Percentiles rank a stretch among this genome's conserved stretches.
These are phyloP conservation scores for Thermothielavioides terrestris DNA, from an alignment of 495 filamentous ascomycete genomes.

Conservation along the genomic window DNA sequence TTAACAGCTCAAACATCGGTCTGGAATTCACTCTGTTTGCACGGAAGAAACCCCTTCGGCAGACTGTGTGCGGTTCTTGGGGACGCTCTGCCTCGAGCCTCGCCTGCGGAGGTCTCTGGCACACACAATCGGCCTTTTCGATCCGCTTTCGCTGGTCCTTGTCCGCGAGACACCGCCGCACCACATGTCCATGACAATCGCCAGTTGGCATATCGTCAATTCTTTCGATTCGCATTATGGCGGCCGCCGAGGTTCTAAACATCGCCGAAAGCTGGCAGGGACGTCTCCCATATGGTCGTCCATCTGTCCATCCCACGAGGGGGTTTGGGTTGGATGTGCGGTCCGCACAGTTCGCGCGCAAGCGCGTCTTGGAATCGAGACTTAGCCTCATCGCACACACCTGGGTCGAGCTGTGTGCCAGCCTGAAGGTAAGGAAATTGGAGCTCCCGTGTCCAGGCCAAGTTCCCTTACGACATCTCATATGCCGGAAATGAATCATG, in stretches of 20 bases:
- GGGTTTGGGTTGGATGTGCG: conserved; percentile 17
- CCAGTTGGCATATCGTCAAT: conserved; percentile 25
- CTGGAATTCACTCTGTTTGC: background rate
- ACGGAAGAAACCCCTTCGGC: background rate
- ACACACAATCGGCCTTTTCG: conserved; percentile 1
- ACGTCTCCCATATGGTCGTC: conserved; percentile 19
- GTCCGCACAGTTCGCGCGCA: conserved; percentile 1
- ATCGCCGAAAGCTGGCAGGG: conserved; percentile 25
- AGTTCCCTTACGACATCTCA: background rate
- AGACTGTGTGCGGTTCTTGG: background rate
- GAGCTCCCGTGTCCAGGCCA: background rate
- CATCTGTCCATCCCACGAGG: conserved; percentile 13
- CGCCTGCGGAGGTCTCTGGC: conserved; percentile 1
- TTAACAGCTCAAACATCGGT: background rate
- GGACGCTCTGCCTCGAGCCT: background rate
- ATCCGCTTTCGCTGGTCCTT: conserved; percentile 8
- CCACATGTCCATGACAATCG: conserved; percentile 36
- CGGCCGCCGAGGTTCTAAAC: conserved; percentile 31
- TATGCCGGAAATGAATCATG: background rate
- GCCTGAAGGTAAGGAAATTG: conserved; percentile 20
- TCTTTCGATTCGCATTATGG: conserved; percentile 37
- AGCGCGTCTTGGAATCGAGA: conserved; percentile 10
- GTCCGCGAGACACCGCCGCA: conserved; percentile 26
- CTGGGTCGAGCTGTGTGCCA: conserved; percentile 23
- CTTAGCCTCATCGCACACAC: conserved; percentile 25